These are phyloP conservation scores for Kwoniella sp. DNA, from an alignment of 768 basidiomycete genomes.

Conservation along the genomic window DNA sequence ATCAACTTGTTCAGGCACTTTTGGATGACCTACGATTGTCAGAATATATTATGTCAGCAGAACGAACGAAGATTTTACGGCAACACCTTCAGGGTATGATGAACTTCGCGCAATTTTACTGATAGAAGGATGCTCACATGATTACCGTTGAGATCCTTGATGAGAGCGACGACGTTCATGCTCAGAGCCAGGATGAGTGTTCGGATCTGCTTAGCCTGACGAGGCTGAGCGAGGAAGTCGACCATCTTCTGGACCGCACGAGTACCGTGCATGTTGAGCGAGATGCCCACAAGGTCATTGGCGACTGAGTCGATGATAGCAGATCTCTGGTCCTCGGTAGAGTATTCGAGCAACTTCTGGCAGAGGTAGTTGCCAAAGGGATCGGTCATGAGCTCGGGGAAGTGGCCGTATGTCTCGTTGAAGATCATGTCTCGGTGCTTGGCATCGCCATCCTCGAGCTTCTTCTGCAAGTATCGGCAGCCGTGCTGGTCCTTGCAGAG, in stretches of 20 bases:
- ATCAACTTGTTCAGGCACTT: conserved; percentile 98
- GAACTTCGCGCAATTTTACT: background rate
- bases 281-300: conserved; percentile 95
- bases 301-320: conserved; percentile 97
- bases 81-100: background rate
- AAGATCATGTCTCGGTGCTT: conserved; percentile 99
- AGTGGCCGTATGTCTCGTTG: conserved; percentile 95
- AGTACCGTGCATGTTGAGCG: conserved; percentile 99
- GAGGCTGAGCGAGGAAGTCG: conserved; percentile 91
- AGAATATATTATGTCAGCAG: background rate
- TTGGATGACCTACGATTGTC: conserved; percentile 87
- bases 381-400: conserved; percentile 98
- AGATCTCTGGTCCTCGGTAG: conserved; percentile 95
- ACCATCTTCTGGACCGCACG: conserved; percentile 99
- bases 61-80: background rate
- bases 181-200: conserved; percentile 95
- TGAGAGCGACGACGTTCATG: conserved; percentile 95
- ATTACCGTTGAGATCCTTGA: conserved; percentile 74
- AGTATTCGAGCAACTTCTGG: conserved; percentile 95
- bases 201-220: conserved; percentile 76
- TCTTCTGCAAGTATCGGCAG: conserved; percentile 97
- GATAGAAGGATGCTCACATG: conserved; percentile 41
- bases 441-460: conserved; percentile 90
- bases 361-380: conserved; percentile 99
- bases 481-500: conserved; percentile 99